Percentiles rank a stretch among this genome's conserved stretches.
These are phyloP conservation scores for Acrasis kona DNA, from an alignment of 78 protist genomes.

Conservation along the genomic window DNA sequence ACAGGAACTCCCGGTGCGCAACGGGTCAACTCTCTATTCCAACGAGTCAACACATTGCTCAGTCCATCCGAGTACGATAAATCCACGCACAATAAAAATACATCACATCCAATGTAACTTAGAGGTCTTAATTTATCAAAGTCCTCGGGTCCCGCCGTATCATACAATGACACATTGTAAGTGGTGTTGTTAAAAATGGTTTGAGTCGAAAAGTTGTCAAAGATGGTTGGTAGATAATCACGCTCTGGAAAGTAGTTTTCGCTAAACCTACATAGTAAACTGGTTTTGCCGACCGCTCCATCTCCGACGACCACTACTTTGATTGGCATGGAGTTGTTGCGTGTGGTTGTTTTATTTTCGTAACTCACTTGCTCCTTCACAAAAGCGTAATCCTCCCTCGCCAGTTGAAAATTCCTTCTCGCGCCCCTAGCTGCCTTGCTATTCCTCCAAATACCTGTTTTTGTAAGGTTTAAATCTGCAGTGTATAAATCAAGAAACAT, in stretches of 20 bases:
- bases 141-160: slow-evolving; percentile 79
- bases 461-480: too few species aligned
- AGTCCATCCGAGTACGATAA: slow-evolving; percentile 53
- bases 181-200: slow-evolving; percentile 58
- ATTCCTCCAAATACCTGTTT: too few species aligned
- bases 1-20: slow-evolving; percentile 64
- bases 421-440: too few species aligned
- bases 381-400: too few species aligned
- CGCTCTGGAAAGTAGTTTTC: slow-evolving; percentile 79
- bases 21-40: slow-evolving; percentile 75
- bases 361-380: too few species aligned
- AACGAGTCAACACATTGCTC: slow-evolving; percentile 68
- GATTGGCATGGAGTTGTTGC: neutral
- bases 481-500: too few species aligned
- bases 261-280: slow-evolving; percentile 63
- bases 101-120: slow-evolving; percentile 23
- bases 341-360: neutral
- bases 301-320: neutral
- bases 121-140: slow-evolving; percentile 51
- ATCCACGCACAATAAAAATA: slow-evolving; percentile 42
- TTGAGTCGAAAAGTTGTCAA: slow-evolving; percentile 46
- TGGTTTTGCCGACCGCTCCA: slow-evolving; percentile 75
- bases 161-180: slow-evolving; percentile 79
- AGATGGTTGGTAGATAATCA: slow-evolving; percentile 62
- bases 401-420: too few species aligned